Base-by-base conservation (phyloP, 2,329 filamentous ascomycete genomes). In the Colletotrichum tabaci region DNA sequence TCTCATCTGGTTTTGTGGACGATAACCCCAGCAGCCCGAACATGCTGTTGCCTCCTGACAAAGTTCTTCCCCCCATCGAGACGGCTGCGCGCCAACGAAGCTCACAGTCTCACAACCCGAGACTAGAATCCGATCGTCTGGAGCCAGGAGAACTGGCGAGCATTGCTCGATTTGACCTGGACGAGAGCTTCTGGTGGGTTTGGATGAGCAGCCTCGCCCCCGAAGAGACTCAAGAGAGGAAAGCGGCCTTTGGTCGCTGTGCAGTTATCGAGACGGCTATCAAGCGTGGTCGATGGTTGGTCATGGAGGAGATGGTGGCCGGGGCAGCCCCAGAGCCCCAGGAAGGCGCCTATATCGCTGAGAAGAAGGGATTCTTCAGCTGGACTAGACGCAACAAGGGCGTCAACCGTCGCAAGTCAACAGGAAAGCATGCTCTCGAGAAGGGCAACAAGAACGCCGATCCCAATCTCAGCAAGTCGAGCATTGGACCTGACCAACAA, bases 141-240 rank as follows among this genome's bases (percentile, higher is more conserved):
- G 95, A 98, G 74, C 96, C 96, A 0, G 96, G 95, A 62, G 96
- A 99, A 86, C 87, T 99, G 68, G 96, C 96, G 40, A 98, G 95
- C 79, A 98, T 99, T 78, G 93, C 90, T 30, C 89, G 89, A 47
- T 89, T 98, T 68, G 92, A 96, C 74, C 87, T 99, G 6, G 96
- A 99, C 77, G 96, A 98, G 80, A 93, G 95, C 1, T 99, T 99
- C 81, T 99, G 96, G 96, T 98, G 96, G 96, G 96, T 98, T 4
- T 99, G 96, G 96, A 98, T 99, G 88, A 97, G 91, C 76, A 98
- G 96, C 86, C 85, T 99, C 77, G 95, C 96, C 1, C 93, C 91
- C 0, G 96, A 99, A 78, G 96, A 99, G 83, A 93, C 95, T 0
- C 83, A 91, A 0, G 88, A 92, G 57, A 91, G 96, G 72, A 99